Evolutionary conservation across 148 eudicot species (phyloP).

Genomic region (Amaranthus hypochondriacus): DNA sequence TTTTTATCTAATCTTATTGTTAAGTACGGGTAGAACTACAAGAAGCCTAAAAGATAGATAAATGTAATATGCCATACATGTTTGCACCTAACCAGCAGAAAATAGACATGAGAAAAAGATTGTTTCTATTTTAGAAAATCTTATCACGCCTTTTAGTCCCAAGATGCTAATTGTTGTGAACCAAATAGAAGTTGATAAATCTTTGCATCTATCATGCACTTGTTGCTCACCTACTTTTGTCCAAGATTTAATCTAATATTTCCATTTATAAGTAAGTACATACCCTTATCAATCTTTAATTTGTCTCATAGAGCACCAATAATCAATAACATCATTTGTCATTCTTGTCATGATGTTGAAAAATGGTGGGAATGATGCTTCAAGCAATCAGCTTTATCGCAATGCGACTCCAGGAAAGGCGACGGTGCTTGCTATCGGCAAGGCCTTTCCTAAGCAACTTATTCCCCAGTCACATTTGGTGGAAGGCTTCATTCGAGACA

Average conservation of each 20-base stretch:
- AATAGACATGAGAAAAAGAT: constrained; percentile 3
- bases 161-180: constrained; percentile 30
- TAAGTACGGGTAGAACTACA: background rate
- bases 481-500: constrained; percentile 73
- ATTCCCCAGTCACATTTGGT: constrained; percentile 74
- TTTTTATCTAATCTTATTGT: too few relatives aligned
- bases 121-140: constrained; percentile 11
- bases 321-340: background rate
- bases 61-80: constrained; percentile 5
- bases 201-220: constrained; percentile 44
- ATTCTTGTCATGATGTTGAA: constrained; percentile 42
- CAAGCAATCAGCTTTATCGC: constrained; percentile 30
- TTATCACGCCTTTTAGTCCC: constrained; percentile 23
- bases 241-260: constrained; percentile 29
- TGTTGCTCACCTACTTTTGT: constrained; percentile 42
- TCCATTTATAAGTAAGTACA: constrained; percentile 41
- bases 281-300: constrained; percentile 8
- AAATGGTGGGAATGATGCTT: constrained; percentile 26
- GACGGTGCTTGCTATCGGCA: constrained; percentile 63
- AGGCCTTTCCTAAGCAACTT: constrained; percentile 83
- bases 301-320: constrained; percentile 10
- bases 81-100: background rate
- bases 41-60: background rate
- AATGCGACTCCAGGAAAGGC: constrained; percentile 70
- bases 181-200: constrained; percentile 28